Conservation (phyloP, 1,284 basidiomycete genomes). For the Calocybe gambosa region DNA sequence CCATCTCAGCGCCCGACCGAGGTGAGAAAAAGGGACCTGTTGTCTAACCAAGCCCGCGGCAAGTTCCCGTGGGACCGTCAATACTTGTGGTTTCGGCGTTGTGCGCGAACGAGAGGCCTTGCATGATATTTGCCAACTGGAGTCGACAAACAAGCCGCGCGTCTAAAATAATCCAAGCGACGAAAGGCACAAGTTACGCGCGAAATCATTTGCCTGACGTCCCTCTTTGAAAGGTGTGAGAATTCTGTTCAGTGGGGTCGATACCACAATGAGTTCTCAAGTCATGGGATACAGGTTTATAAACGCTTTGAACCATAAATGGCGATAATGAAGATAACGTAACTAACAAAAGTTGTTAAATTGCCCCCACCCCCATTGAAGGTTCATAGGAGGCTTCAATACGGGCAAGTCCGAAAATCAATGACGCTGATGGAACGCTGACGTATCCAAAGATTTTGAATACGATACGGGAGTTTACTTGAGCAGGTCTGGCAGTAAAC, state of each 20-base stretch:
- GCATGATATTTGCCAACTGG: background rate
- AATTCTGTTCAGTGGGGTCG: background rate
- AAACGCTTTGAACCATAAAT: background rate
- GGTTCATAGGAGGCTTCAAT: conserved; percentile 1
- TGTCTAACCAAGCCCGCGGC: too few species aligned
- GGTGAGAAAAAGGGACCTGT: conserved; percentile 2
- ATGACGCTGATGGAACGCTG: background rate
- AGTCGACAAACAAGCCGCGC: background rate
- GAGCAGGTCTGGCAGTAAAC: background rate
- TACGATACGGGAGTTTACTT: conserved; percentile 7
- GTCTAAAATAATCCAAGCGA: background rate
- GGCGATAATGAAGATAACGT: background rate
- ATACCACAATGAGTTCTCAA: background rate
- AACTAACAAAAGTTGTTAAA: background rate
- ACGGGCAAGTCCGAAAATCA: conserved; percentile 3
- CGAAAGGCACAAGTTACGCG: background rate
- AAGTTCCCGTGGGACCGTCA: too few species aligned
- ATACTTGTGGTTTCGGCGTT: background rate
- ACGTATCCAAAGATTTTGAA: background rate
- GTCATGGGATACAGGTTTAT: background rate
- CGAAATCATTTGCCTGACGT: background rate
- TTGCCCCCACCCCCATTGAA: background rate
- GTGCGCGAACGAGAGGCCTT: background rate
- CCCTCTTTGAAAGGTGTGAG: background rate
- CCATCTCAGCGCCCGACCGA: background rate